Conservation (phyloP, 176 grass and related monocot genomes). For the Tuctoria greenei region DNA sequence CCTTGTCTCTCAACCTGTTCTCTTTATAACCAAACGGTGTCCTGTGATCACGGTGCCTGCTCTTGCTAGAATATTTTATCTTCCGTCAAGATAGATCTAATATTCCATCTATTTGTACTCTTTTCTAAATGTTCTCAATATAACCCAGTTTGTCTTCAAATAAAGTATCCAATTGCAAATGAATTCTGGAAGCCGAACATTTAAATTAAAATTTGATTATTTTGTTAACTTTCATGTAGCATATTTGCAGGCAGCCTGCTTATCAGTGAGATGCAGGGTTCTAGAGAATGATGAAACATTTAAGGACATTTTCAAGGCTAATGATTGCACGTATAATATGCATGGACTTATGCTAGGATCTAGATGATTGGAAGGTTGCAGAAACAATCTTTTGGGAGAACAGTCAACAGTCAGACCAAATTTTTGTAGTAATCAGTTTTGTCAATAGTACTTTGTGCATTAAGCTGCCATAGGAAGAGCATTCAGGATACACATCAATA, state of each 20-base stretch:
- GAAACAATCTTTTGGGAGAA: not conserved
- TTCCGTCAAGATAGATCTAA: not conserved
- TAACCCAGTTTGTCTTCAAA: not conserved
- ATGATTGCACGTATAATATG: not conserved
- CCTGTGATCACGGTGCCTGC: not conserved
- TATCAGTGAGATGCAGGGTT: not conserved
- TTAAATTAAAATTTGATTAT: not conserved
- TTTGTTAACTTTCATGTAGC: not conserved
- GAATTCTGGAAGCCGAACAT: not conserved
- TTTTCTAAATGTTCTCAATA: not conserved
- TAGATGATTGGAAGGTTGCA: not conserved
- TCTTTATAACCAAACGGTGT: not conserved
- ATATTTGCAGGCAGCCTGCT: not conserved
- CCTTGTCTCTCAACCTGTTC: not conserved
- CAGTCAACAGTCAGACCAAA: not conserved
- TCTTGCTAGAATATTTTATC: not conserved
- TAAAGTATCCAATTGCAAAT: not conserved
- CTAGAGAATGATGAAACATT: not conserved
- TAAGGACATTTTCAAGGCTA: not conserved
- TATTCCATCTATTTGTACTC: not conserved
- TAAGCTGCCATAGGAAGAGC: not conserved
- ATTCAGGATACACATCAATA: not conserved
- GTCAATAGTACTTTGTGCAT: no score
- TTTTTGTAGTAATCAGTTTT: not conserved
- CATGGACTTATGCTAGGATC: not conserved